Evolutionary conservation across 2,329 filamentous ascomycete genomes (phyloP).

Genomic region (Talaromyces funiculosus): DNA sequence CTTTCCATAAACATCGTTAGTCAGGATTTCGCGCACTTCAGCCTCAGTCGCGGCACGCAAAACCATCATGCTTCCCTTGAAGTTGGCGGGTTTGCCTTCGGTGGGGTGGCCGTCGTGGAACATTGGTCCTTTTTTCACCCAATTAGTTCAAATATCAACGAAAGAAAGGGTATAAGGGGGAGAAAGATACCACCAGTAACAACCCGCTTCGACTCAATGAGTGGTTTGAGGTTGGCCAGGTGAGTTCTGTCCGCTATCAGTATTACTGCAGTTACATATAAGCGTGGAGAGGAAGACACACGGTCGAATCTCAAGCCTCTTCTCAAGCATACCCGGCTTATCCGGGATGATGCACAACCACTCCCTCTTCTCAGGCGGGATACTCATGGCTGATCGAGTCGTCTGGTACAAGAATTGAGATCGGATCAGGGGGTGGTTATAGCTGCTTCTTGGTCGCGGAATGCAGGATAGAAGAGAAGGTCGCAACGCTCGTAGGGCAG

Average conservation of each 20-base stretch:
- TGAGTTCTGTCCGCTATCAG: constrained; percentile 40
- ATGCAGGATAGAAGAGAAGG: not conserved
- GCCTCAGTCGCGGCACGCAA: constrained; percentile 61
- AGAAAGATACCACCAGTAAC: constrained; percentile 58
- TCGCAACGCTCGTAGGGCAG: constrained; percentile 7
- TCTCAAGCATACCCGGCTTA: constrained; percentile 54
- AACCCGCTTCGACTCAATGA: constrained; percentile 51
- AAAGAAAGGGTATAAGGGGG: constrained; percentile 1
- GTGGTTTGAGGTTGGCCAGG: constrained; percentile 51
- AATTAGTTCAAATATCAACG: not conserved
- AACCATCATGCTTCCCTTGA: constrained; percentile 69
- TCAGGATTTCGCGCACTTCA: constrained; percentile 61
- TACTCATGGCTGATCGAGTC: constrained; percentile 2
- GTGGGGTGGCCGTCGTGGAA: constrained; percentile 58
- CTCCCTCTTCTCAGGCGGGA: constrained; percentile 45
- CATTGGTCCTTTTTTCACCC: constrained; percentile 49
- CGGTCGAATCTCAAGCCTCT: constrained; percentile 50
- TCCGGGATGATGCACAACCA: constrained; percentile 67
- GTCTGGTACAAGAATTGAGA: not conserved
- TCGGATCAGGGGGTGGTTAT: not conserved
- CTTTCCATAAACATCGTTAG: constrained; percentile 66
- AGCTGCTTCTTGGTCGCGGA: not conserved
- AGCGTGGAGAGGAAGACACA: constrained; percentile 18
- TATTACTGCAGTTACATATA: too few species aligned
- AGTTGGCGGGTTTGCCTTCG: constrained; percentile 57